Base-by-base conservation (phyloP, 805 yeast genomes). In the Candida insectorum region DNA sequence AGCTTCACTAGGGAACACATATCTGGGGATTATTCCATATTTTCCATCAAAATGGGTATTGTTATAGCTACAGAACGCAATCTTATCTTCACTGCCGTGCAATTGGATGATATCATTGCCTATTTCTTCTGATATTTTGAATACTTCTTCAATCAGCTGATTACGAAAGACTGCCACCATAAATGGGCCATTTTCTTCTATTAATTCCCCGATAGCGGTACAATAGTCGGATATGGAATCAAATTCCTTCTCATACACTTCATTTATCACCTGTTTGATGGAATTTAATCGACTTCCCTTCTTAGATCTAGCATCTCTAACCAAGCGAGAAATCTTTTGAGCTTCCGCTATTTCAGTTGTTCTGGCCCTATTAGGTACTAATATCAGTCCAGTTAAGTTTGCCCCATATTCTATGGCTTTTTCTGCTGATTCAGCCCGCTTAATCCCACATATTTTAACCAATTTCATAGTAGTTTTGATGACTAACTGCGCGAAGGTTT, bases 111-210 rank as follows among this genome's bases (percentile, higher is more conserved):
- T 62, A 56, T 93, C 97, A 3, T 88, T 52, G 1, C 62, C 61
- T 11, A 80, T 55, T 6, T 67, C 70, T 2, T 51, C 43, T 0
- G 71, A 69, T 2, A 71, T 47, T 7, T 44, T 36, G 25, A 66
- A 52, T 1, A 91, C 82, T 10, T 81, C 83, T 2, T 73, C 79
- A 3, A 82, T 48, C 0, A 81, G 49, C 56, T 89, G 97, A 54
- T 93, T 86, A 39, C 89, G 68, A 62, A 91, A 87, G 3, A 91
- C 98, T 1, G 97, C 98, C 2, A 88, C 96, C 2, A 84, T 56
- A 44, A 66, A 75, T 0, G 93, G 93, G 0, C 88, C 85, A 24
- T 61, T 57, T 28, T 56, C 62, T 24, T 13, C 59, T 37, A 56
- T 45, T 26, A 48, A 47, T 15, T 37, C 30, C 37, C 43, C 30